A percentile compares a stretch with the other conserved stretches of the same genome.
phyloP scores from a whole-genome alignment of 2,329 filamentous ascomycete genomes.

The Shiraia sp. region DNA sequence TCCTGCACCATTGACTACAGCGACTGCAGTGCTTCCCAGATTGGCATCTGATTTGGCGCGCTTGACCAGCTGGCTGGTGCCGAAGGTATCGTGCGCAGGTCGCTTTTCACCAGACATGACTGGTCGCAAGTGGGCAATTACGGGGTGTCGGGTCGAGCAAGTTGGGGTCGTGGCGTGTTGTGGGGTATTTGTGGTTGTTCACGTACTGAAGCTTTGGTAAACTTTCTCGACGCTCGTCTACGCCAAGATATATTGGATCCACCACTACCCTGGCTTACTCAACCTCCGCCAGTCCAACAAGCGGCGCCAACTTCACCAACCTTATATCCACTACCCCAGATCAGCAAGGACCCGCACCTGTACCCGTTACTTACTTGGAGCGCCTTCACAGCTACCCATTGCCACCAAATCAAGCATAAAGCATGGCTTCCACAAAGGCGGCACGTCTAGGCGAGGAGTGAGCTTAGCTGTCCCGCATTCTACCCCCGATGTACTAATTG shows the following conservation, averaged over 20 bases:
- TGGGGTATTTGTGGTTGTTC: slow-evolving; percentile 6
- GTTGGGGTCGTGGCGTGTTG: slow-evolving; percentile 1
- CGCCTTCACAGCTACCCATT: no score
- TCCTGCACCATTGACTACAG: slow-evolving; percentile 59
- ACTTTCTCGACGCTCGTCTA: slow-evolving; percentile 18
- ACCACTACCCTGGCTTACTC: background rate
- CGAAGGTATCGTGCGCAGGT: slow-evolving; percentile 82
- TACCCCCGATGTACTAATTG: slow-evolving; percentile 37
- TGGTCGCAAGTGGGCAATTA: no score
- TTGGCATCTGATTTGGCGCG: slow-evolving; percentile 74
- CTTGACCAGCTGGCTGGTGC: slow-evolving; percentile 82
- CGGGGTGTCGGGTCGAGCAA: slow-evolving; percentile 2
- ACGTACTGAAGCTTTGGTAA: slow-evolving; percentile 17
- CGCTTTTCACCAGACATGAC: slow-evolving; percentile 90
- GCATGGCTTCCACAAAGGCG: slow-evolving; percentile 62
- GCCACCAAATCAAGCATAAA: no score
- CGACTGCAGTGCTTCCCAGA: slow-evolving; percentile 58
- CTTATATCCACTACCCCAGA: slow-evolving; percentile 15
- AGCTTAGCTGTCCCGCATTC: slow-evolving; percentile 43
- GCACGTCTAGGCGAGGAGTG: slow-evolving; percentile 76
- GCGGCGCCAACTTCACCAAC: slow-evolving; percentile 19
- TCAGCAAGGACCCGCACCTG: background rate
- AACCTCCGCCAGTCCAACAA: slow-evolving; percentile 7
- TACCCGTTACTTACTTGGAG: no score
- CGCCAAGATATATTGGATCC: slow-evolving; percentile 13